These are phyloP conservation scores for Eimeria tenella DNA, from an alignment of 169 alveolate genomes.

Conservation along the genomic window DNA sequence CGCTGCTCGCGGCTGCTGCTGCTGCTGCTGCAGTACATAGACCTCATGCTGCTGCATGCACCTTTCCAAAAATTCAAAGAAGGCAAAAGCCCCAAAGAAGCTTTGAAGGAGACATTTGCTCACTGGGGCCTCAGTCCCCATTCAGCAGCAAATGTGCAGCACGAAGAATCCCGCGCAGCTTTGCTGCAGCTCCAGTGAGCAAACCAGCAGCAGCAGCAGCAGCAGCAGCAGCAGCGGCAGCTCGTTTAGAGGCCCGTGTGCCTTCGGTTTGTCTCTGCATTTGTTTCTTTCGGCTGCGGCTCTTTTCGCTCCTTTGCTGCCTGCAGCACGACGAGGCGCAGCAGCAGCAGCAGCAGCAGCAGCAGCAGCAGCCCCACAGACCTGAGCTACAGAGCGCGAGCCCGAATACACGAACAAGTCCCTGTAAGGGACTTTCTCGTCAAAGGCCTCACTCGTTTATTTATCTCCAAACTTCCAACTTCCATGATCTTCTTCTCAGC, in stretches of 20 bases:
- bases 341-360: no score
- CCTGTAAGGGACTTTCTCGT: not conserved
- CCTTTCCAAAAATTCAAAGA: slow-evolving; percentile 3
- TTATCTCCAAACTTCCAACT: not conserved
- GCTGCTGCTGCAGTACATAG: slow-evolving; percentile 28
- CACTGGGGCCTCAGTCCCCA: slow-evolving; percentile 25
- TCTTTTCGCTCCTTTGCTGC: not conserved
- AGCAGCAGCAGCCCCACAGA: no score
- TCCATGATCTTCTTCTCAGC: slow-evolving; percentile 13
- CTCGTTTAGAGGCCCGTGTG: no score
- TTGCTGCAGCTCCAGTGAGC: slow-evolving; percentile 12
- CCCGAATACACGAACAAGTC: not conserved
- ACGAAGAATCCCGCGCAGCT: not conserved
- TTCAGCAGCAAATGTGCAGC: not conserved
- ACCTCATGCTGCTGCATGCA: slow-evolving; percentile 1
- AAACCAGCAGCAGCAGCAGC: no score
- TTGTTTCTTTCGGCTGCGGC: no score
- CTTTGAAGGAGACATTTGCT: not conserved
- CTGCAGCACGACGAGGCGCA: not conserved
- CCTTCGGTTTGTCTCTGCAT: no score
- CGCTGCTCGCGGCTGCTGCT: not conserved
- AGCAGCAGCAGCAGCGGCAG: no score
- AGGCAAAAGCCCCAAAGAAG: slow-evolving; percentile 14
- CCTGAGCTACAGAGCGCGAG: no score
- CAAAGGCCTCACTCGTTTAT: slow-evolving; percentile 12